These are phyloP conservation scores for Exserohilum turcica DNA, from an alignment of 2,329 filamentous ascomycete species.

Conservation along the genomic window DNA sequence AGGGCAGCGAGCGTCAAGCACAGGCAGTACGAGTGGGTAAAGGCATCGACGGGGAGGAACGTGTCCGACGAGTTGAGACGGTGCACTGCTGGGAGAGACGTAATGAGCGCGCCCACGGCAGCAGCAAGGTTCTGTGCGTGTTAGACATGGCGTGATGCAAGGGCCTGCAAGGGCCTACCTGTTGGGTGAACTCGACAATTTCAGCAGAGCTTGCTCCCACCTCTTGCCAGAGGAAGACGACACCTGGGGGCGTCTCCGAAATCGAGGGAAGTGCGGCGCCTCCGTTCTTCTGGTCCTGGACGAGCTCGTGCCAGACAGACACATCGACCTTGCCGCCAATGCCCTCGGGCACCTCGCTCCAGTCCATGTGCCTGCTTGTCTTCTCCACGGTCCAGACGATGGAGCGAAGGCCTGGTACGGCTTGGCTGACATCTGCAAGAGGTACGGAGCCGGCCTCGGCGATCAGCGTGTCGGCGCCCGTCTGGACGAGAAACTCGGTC, in stretches of 20 bases:
- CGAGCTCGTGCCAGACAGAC: slow-evolving; percentile 89
- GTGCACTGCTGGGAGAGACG: slow-evolving; percentile 74
- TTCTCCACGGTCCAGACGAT: slow-evolving; percentile 93
- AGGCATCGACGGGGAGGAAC: slow-evolving; percentile 81
- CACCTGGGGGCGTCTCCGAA: slow-evolving; percentile 57
- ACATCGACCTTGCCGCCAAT: slow-evolving; percentile 77
- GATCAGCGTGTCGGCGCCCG: slow-evolving; percentile 79
- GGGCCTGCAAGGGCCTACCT: slow-evolving; percentile 46
- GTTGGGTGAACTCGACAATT: slow-evolving; percentile 80
- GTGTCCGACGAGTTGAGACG: slow-evolving; percentile 76
- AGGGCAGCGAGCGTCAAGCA: slow-evolving; percentile 80
- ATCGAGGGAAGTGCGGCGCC: slow-evolving; percentile 68
- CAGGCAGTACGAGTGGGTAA: slow-evolving; percentile 79
- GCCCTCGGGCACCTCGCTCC: slow-evolving; percentile 84
- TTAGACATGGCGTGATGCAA: slow-evolving; percentile 12
- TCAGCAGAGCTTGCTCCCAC: slow-evolving; percentile 58
- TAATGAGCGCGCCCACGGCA: slow-evolving; percentile 78
- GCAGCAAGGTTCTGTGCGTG: slow-evolving; percentile 75
- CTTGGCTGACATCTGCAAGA: slow-evolving; percentile 71
- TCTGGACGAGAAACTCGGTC: slow-evolving; percentile 72
- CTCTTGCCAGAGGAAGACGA: slow-evolving; percentile 70
- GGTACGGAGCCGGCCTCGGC: slow-evolving; percentile 87
- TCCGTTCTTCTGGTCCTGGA: slow-evolving; percentile 65
- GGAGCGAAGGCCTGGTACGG: slow-evolving; percentile 71
- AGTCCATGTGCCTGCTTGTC: slow-evolving; percentile 90